Percentiles rank a stretch among this genome's conserved stretches.
Evolutionary conservation across 305 asterid genomes (phyloP).

Genomic region (Plantago lanceolata): DNA sequence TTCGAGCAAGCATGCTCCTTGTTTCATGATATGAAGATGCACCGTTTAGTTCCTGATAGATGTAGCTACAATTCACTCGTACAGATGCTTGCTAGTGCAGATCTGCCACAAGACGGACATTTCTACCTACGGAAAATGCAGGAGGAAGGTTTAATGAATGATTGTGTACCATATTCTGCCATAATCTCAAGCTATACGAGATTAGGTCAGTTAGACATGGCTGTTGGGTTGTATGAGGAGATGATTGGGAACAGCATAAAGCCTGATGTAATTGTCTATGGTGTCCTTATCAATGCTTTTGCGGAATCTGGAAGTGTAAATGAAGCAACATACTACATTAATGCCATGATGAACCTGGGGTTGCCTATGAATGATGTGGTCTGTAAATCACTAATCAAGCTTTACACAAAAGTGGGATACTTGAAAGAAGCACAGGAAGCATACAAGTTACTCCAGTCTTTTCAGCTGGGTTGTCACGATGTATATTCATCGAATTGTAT

Average conservation of each 20-base stretch:
- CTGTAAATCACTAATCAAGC: slow-evolving; percentile 70
- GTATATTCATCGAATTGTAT: slow-evolving; percentile 82
- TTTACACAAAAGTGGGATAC: slow-evolving; percentile 79
- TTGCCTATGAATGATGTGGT: slow-evolving; percentile 55
- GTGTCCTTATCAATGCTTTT: slow-evolving; percentile 73
- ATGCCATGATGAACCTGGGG: slow-evolving; percentile 46
- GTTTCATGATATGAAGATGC: slow-evolving; percentile 57
- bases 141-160: slow-evolving; percentile 52
- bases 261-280: slow-evolving; percentile 76
- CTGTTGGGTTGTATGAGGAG: slow-evolving; percentile 52
- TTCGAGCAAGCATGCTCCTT: slow-evolving; percentile 68
- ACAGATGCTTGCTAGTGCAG: slow-evolving; percentile 75
- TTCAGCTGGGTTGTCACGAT: slow-evolving; percentile 44
- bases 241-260: slow-evolving; percentile 48
- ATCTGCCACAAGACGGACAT: slow-evolving; percentile 58
- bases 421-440: slow-evolving; percentile 72
- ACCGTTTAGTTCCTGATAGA: slow-evolving; percentile 59
- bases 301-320: slow-evolving; percentile 68
- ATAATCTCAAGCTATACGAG: slow-evolving; percentile 73
- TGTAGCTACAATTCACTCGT: slow-evolving; percentile 80
- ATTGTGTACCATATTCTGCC: slow-evolving; percentile 73
- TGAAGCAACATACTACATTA: slow-evolving; percentile 42
- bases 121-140: slow-evolving; percentile 67
- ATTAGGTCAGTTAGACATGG: slow-evolving; percentile 51
- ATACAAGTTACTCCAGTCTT: slow-evolving; percentile 39